Base-by-base conservation (phyloP, 139 green algal genomes). In the Closterium sp. region DNA sequence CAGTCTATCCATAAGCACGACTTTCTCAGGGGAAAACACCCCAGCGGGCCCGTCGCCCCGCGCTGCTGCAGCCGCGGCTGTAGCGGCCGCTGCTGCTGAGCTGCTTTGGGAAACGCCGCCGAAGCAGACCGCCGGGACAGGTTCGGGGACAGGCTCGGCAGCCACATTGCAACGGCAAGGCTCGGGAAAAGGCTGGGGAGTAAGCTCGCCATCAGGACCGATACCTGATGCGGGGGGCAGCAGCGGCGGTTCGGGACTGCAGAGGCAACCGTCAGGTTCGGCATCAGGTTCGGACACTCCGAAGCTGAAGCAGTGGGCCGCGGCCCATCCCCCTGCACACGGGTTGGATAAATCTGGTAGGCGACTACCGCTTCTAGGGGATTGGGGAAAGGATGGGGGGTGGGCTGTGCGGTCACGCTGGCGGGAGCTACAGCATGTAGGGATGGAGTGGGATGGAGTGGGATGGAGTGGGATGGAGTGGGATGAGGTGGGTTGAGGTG, bases 291-390 rank as follows among this genome's bases (percentile, higher is more conserved):
- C 62, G 62, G 62, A 79, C 62, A 79, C 62, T 13, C 62, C 62
- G 62, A 79, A 79, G 62, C 62, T 79, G 62, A 79, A 79, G 62
- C 62, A 79, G 62, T 79, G 62, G 62, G 17, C 27, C 0, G 62
- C 62, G 62, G 62, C 62, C 62, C 62, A 79, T 79, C 62, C 62
- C 62, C 19, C 62, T 24, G 62, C 62, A 27, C 62, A 79, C 62
- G 62, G 62, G 13, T 79, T 79, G 62, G 62, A 79, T 79, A 79
- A 79, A 93, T 24, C 91, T 93, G 28, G 91, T 93, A 93, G 21
- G 88, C 11, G 27, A 9, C 24, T 86, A 4, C 5, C 6, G 90
- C 89, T 31, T 31, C 50, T 17, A 9, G 24, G 24, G 24, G 22
- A 42, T 42, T 42, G 34, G 34, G 34, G 34, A 42, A 10, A 6